Percentiles rank a stretch among this genome's conserved stretches.
Evolutionary conservation across 2,329 filamentous ascomycete genomes (phyloP).

Genomic region (Byssothecium circinans): DNA sequence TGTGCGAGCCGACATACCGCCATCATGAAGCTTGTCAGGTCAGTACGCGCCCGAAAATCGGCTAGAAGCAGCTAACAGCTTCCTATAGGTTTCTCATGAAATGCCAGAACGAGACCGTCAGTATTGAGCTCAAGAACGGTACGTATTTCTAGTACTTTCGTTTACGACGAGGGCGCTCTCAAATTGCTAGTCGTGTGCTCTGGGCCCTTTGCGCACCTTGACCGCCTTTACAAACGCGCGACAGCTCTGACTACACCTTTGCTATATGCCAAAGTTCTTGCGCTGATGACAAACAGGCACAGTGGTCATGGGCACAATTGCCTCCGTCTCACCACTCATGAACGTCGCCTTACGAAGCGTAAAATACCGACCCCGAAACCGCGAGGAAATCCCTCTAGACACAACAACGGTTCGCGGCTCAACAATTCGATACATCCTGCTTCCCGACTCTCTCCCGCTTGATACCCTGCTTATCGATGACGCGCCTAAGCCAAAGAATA

Average conservation of each 20-base stretch:
- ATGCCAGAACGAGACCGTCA: constrained; percentile 97
- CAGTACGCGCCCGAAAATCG: constrained; percentile 4
- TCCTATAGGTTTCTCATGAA: constrained; percentile 90
- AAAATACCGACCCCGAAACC: constrained; percentile 91
- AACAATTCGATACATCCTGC: constrained; percentile 94
- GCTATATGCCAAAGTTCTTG: background rate
- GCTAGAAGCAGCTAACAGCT: constrained; percentile 21
- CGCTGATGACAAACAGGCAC: constrained; percentile 62
- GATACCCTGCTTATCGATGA: constrained; percentile 97
- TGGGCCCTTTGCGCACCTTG: constrained; percentile 2
- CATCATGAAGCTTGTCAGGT: constrained; percentile 44
- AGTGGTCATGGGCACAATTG: constrained; percentile 95
- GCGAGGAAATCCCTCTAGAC: constrained; percentile 85
- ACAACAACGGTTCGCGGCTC: constrained; percentile 96
- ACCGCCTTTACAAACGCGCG: constrained; percentile 1
- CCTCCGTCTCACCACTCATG: constrained; percentile 96
- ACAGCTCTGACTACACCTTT: background rate
- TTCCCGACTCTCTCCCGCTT: constrained; percentile 91
- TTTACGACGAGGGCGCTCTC: background rate
- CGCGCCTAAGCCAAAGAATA: constrained; percentile 98
- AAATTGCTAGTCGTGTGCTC: constrained; percentile 2
- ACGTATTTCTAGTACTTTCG: constrained; percentile 23
- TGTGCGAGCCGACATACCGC: too few relatives aligned
- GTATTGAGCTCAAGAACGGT: constrained; percentile 98
- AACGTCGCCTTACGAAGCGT: constrained; percentile 94